Evolutionary conservation across 1,284 basidiomycete species (phyloP).

Genomic region (Cryptococcus neoformans): DNA sequence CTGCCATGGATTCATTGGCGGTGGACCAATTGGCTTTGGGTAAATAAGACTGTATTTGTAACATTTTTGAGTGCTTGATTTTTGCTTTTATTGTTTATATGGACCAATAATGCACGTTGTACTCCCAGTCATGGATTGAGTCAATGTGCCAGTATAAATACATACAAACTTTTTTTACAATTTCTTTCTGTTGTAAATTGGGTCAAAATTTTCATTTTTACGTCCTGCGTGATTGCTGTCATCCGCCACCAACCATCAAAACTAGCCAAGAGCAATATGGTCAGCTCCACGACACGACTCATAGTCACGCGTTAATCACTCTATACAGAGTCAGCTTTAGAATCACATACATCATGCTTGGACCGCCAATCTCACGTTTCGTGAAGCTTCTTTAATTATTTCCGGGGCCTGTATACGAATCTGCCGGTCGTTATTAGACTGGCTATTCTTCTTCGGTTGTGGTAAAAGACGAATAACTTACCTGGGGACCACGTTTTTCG

Average conservation of each 20-base stretch:
- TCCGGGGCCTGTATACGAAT: neutral
- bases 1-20: constrained; percentile 1
- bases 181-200: too few species aligned
- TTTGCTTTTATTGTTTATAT: neutral
- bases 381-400: neutral
- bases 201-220: too few species aligned
- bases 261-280: too few species aligned
- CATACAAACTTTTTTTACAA: too few species aligned
- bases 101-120: too few species aligned
- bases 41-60: neutral
- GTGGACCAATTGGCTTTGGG: constrained; percentile 6
- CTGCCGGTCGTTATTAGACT: neutral
- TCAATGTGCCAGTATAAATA: too few species aligned
- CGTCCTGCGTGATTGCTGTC: too few species aligned
- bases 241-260: too few species aligned
- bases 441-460: neutral
- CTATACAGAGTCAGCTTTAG: neutral
- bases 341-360: neutral
- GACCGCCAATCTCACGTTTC: constrained; percentile 1
- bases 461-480: neutral
- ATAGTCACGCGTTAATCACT: neutral
- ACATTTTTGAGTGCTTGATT: neutral
- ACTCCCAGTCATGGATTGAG: too few species aligned
- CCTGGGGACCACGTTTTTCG: neutral
- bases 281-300: too few species aligned